Percentiles rank a stretch among this genome's conserved stretches.
Conservation (phyloP, 768 basidiomycete species). For the Fibroporia radiculosa region DNA sequence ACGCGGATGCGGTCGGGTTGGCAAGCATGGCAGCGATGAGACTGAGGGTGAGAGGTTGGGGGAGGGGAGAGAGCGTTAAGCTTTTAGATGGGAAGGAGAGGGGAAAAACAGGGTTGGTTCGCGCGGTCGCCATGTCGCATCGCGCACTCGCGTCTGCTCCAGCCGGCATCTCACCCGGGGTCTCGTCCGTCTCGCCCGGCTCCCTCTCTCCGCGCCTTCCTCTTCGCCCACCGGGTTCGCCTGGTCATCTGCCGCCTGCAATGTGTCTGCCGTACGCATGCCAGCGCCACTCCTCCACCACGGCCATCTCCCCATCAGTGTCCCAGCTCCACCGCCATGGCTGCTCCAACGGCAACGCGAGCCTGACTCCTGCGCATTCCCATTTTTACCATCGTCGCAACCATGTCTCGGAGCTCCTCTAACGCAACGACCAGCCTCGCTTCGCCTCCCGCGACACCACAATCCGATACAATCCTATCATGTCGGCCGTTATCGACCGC, state of each 20-base stretch:
- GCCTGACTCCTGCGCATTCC: too few relatives aligned
- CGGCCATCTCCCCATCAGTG: neutral
- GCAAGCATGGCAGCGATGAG: conserved; percentile 6
- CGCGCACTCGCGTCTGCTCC: conserved; percentile 4
- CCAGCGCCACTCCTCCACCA: neutral
- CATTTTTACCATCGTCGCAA: too few relatives aligned
- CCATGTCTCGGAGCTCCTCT: too few relatives aligned
- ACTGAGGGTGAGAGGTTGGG: too few relatives aligned
- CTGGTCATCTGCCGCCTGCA: neutral
- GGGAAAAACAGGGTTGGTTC: conserved; percentile 5
- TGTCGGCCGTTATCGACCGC: too few relatives aligned
- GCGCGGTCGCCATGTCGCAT: conserved; percentile 1
- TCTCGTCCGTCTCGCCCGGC: too few relatives aligned
- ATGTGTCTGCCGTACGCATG: neutral
- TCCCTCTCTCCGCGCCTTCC: conserved; percentile 1
- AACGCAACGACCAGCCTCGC: too few relatives aligned
- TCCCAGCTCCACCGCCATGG: neutral
- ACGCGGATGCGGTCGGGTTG: neutral
- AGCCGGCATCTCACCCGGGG: too few relatives aligned
- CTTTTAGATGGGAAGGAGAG: conserved; percentile 2
- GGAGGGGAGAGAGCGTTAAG: neutral
- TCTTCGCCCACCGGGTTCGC: conserved; percentile 1
- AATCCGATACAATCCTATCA: too few relatives aligned
- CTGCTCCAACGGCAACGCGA: too few relatives aligned
- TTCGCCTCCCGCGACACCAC: too few relatives aligned